Base-by-base conservation (phyloP, 2,329 filamentous ascomycete species). In the Ploettnerulaceae sp. region DNA sequence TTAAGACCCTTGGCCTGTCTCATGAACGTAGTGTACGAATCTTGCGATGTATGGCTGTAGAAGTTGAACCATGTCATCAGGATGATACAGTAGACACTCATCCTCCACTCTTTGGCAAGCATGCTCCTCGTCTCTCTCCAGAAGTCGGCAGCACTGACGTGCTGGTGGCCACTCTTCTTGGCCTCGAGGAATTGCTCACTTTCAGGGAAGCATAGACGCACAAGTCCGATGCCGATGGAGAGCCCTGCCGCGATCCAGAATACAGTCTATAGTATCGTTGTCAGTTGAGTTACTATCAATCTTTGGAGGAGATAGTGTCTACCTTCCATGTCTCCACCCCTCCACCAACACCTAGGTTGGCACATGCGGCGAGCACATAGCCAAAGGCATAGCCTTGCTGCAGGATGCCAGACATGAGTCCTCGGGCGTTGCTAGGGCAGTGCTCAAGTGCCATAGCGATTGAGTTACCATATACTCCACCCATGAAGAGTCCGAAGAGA, bases 401-500 rank as follows among this genome's bases (percentile, higher is more conserved):
- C 25, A 60, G 40, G 21, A 61, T 54, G 31, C 58, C 58, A 8
- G 57, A 60, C 47, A 61, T 51, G 14, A 61, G 32, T 12, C 58
- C 58, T 46, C 57, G 46, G 7, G 57, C 56, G 42, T 59, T 53
- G 8, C 49, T 48, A 26, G 57, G 57, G 26, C 53, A 58, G 24
- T 61, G 84, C 59, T 90, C 86, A 7, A 90, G 72, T 0, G 85
- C 84, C 61, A 54, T 89, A 5, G 85, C 84, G 17, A 84, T 82
- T 1, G 83, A 84, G 57, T 87, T 87, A 45, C 86, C 86, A 66
- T 89, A 81, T 2, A 90, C 57, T 57, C 86, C 86, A 34, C 86
- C 86, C 86, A 90, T 90, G 59, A 86, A 54, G 17, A 90, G 65
- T 32, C 86, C 86, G 60, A 89, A 90, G 8, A 90, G 68, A 45